Percentiles rank a stretch among this genome's conserved stretches.
Conservation (phyloP, 306 rosid genomes). For the Gynostemma pentaphyllum region DNA sequence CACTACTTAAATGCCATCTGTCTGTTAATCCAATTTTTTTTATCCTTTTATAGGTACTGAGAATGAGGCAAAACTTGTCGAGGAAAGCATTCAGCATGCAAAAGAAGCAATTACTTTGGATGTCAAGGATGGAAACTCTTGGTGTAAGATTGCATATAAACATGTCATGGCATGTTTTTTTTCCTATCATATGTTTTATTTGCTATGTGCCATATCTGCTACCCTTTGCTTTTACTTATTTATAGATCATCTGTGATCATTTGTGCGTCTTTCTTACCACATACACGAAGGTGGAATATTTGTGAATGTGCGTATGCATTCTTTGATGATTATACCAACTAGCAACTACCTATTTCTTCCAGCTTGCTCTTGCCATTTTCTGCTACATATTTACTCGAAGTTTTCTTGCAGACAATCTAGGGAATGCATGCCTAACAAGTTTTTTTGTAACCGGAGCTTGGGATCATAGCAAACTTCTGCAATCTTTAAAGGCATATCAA, state of each 20-base stretch:
- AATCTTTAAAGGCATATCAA: conserved; percentile 90
- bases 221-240: not conserved
- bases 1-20: not conserved
- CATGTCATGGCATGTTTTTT: not conserved
- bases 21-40: conserved; percentile 6
- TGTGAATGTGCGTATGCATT: not conserved
- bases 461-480: conserved; percentile 77
- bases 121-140: conserved; percentile 87
- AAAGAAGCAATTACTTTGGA: conserved; percentile 84
- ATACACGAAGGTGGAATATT: not conserved
- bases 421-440: conserved; percentile 89
- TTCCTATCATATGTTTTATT: not conserved
- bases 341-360: not conserved
- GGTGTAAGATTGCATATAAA: conserved; percentile 54
- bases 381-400: not conserved
- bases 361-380: not conserved
- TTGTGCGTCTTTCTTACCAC: not conserved
- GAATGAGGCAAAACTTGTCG: conserved; percentile 75
- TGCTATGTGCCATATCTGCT: not conserved
- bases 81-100: conserved; percentile 92
- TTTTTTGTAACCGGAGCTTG: conserved; percentile 88
- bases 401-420: conserved; percentile 67
- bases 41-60: conserved; percentile 46
- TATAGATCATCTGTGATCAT: not conserved
- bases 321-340: not conserved